Conservation (phyloP, 73 alveolate genomes). For the Stentor roeselii region DNA sequence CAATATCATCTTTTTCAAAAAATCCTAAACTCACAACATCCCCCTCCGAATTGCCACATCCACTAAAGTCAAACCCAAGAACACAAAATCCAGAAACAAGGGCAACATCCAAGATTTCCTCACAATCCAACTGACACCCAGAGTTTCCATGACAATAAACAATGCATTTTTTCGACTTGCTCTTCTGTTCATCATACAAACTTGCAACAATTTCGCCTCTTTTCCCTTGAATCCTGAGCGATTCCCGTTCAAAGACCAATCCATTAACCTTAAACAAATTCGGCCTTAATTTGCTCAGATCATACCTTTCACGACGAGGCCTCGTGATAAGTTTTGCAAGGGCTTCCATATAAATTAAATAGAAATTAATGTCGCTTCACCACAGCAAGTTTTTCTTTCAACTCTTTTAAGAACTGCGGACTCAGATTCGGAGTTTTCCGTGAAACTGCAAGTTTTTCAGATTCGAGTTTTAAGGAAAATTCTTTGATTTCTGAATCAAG, state of each 20-base stretch:
- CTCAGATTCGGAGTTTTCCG: no score
- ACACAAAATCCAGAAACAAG: slow-evolving; percentile 43
- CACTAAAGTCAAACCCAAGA: slow-evolving; percentile 58
- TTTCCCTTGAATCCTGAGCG: slow-evolving; percentile 32
- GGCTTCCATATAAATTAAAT: not conserved
- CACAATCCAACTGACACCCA: slow-evolving; percentile 52
- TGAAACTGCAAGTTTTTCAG: no score
- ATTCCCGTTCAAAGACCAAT: slow-evolving; percentile 28
- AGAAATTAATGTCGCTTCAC: no score
- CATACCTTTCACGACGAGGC: slow-evolving; percentile 12
- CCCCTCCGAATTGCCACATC: slow-evolving; percentile 68
- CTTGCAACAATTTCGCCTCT: slow-evolving; percentile 49
- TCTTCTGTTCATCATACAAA: slow-evolving; percentile 50
- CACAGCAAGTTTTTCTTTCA: no score
- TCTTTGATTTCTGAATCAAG: no score
- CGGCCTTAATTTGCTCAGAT: not conserved
- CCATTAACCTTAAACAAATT: not conserved
- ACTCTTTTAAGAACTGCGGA: no score
- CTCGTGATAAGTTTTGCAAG: not conserved
- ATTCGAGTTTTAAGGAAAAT: no score
- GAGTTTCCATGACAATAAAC: slow-evolving; percentile 65
- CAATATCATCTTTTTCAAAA: slow-evolving; percentile 63
- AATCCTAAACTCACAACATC: slow-evolving; percentile 65
- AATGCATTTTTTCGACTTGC: slow-evolving; percentile 30
- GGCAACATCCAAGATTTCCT: slow-evolving; percentile 39